Conservation (phyloP, 345 rosid genomes). For the Garcia nutans region DNA sequence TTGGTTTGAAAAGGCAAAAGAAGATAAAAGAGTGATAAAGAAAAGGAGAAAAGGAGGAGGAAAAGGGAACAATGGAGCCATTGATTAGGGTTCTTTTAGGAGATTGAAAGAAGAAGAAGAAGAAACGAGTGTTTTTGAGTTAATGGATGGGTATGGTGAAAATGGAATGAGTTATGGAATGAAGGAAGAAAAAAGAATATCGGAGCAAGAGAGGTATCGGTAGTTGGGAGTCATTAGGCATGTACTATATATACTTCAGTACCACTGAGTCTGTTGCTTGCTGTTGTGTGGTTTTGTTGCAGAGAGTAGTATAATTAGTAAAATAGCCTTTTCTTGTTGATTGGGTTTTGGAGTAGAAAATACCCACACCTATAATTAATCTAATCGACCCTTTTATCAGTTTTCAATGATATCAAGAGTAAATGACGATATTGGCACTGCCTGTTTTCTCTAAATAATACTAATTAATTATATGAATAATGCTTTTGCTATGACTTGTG, state of each 20-base stretch:
- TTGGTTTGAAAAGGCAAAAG: slow-evolving; percentile 15
- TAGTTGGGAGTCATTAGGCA: background rate
- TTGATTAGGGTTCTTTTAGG: background rate
- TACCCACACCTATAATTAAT: too few relatives aligned
- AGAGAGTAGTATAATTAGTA: background rate
- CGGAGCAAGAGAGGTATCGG: too few relatives aligned
- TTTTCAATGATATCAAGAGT: too few relatives aligned
- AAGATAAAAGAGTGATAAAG: slow-evolving; percentile 25
- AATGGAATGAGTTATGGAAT: too few relatives aligned
- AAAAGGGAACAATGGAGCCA: slow-evolving; percentile 18
- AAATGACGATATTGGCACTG: too few relatives aligned
- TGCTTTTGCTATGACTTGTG: too few relatives aligned
- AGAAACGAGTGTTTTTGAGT: too few relatives aligned
- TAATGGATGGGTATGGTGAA: too few relatives aligned
- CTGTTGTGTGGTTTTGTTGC: background rate
- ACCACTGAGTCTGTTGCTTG: background rate
- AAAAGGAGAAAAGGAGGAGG: slow-evolving; percentile 11
- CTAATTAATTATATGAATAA: too few relatives aligned
- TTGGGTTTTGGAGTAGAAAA: background rate
- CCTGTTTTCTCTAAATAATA: too few relatives aligned
- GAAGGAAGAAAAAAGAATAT: background rate
- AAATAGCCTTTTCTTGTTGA: background rate
- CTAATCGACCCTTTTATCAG: too few relatives aligned
- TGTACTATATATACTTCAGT: background rate
- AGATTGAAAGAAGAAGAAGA: background rate